These are phyloP conservation scores for Amylostereum areolatum DNA, from an alignment of 1,284 basidiomycete genomes.

Conservation along the genomic window DNA sequence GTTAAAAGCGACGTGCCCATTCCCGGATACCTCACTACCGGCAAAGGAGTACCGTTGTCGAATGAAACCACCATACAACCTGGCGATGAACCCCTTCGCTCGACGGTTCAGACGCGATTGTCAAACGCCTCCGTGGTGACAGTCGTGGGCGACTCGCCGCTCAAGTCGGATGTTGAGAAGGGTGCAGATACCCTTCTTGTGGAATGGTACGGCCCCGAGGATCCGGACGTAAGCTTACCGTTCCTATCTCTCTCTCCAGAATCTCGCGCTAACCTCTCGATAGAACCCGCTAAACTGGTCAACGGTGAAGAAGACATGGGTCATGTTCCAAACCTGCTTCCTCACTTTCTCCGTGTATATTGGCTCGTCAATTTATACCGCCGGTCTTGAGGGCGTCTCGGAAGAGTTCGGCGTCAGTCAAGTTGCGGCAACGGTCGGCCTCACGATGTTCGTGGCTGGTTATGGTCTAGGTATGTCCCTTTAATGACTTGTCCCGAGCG, in stretches of 20 bases:
- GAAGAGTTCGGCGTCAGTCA: constrained; percentile 41
- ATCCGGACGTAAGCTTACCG: neutral
- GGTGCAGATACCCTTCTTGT: neutral
- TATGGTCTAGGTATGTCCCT: constrained; percentile 27
- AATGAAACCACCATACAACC: too few relatives aligned
- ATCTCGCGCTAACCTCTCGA: neutral
- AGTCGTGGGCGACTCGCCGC: neutral
- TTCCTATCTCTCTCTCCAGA: neutral
- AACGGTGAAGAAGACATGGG: constrained; percentile 19
- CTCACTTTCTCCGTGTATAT: constrained; percentile 55
- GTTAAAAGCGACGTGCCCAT: too few relatives aligned
- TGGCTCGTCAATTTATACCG: constrained; percentile 33
- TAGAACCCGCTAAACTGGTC: constrained; percentile 25
- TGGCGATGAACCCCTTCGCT: neutral
- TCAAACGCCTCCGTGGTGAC: neutral
- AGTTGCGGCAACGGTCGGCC: constrained; percentile 32
- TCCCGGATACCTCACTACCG: too few relatives aligned
- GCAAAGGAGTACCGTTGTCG: too few relatives aligned
- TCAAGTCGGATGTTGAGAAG: neutral
- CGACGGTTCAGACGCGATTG: neutral
- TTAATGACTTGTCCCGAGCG: too few relatives aligned
- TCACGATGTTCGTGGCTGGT: constrained; percentile 32
- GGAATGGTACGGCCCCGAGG: neutral
- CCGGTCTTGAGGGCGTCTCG: constrained; percentile 36
- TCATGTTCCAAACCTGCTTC: constrained; percentile 51